Conservation (phyloP, 192 early-diverging fungal species). For the Coemansia pectinata region DNA sequence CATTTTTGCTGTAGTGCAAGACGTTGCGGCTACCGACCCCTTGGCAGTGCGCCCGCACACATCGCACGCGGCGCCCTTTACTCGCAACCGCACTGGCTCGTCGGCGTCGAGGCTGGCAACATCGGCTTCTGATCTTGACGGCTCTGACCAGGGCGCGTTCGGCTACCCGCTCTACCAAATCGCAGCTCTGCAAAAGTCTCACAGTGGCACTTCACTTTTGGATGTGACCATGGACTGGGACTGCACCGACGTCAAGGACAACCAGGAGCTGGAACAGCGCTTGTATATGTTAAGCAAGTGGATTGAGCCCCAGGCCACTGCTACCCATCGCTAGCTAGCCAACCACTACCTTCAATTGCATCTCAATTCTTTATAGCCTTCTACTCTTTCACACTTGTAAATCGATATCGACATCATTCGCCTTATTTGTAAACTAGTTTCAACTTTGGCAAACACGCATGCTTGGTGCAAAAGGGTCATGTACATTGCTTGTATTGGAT, state of each 20-base stretch:
- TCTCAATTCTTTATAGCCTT: background rate
- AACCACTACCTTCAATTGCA: background rate
- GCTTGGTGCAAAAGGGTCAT: background rate
- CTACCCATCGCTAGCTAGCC: conserved; percentile 8
- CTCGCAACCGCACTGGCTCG: conserved; percentile 42
- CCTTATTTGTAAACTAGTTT: too few species aligned
- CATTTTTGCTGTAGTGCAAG: conserved; percentile 44
- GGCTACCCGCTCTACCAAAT: conserved; percentile 54
- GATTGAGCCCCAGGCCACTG: conserved; percentile 35
- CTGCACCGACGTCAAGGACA: conserved; percentile 51
- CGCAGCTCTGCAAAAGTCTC: conserved; percentile 37
- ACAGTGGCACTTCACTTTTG: conserved; percentile 21
- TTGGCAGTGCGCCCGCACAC: conserved; percentile 23
- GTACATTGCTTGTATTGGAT: background rate
- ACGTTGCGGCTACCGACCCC: conserved; percentile 31
- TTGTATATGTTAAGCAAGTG: conserved; percentile 55
- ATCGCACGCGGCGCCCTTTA: conserved; percentile 22
- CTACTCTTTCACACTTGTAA: conserved; percentile 2
- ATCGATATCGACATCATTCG: conserved; percentile 2
- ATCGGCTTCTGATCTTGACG: background rate
- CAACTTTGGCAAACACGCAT: background rate
- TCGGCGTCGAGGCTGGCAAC: conserved; percentile 29
- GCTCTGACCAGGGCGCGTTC: conserved; percentile 23
- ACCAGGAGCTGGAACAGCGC: conserved; percentile 55
- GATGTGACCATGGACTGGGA: conserved; percentile 53